Percentiles rank a stretch among this genome's conserved stretches.
These are phyloP conservation scores for Ascochyta clinopodiicola DNA, from an alignment of 2,329 filamentous ascomycete species.

Conservation along the genomic window DNA sequence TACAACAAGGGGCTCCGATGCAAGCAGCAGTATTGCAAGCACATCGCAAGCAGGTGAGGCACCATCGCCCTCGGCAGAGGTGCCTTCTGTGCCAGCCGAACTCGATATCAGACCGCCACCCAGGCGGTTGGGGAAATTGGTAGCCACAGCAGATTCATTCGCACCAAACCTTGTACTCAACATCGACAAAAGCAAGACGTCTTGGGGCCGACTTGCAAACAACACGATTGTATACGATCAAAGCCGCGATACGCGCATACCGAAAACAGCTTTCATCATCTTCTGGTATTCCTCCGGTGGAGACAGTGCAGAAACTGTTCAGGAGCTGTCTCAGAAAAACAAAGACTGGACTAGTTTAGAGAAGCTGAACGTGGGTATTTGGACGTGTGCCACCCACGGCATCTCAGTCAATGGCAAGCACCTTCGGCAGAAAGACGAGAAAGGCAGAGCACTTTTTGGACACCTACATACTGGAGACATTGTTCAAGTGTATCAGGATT, in stretches of 20 bases:
- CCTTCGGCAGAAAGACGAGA: constrained; percentile 63
- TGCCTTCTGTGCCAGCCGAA: constrained; percentile 31
- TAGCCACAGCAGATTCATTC: constrained; percentile 70
- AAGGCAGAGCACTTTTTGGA: constrained; percentile 63
- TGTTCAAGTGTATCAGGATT: constrained; percentile 71
- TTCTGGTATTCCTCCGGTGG: constrained; percentile 68
- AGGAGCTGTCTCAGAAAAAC: constrained; percentile 50
- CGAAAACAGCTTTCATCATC: constrained; percentile 81
- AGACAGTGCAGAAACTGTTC: constrained; percentile 66
- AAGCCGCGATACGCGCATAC: constrained; percentile 71
- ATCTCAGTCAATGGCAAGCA: constrained; percentile 78
- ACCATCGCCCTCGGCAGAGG: constrained; percentile 26
- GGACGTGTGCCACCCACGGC: constrained; percentile 77
- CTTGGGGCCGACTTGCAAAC: constrained; percentile 75
- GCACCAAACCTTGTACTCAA: constrained; percentile 66
- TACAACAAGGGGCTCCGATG: constrained; percentile 35
- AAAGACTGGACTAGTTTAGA: constrained; percentile 61
- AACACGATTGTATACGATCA: constrained; percentile 74
- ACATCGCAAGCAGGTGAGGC: constrained; percentile 21
- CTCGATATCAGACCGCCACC: constrained; percentile 49
- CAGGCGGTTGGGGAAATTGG: constrained; percentile 67
- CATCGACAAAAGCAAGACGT: constrained; percentile 71
- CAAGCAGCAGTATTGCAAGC: constrained; percentile 25
- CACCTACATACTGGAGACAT: constrained; percentile 78
- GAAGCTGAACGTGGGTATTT: constrained; percentile 72